A percentile compares a stretch with the other conserved stretches of the same genome.
These are phyloP conservation scores for Cladophialophora immunda DNA, from an alignment of 2,329 filamentous ascomycete species.

Conservation along the genomic window DNA sequence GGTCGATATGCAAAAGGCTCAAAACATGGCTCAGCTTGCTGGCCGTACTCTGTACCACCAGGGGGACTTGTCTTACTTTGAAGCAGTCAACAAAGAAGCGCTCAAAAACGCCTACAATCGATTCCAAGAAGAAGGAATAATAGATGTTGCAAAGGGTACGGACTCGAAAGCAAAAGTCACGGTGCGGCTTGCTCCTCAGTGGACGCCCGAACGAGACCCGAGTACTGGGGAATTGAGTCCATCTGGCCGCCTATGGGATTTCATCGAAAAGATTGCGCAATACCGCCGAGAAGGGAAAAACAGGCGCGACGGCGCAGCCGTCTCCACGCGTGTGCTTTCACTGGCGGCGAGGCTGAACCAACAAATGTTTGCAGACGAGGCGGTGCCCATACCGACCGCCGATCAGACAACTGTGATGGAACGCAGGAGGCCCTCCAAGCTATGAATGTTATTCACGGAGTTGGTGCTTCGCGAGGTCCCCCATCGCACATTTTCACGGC, in stretches of 20 bases:
- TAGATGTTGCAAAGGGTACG: constrained; percentile 74
- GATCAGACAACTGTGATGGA: constrained; percentile 20
- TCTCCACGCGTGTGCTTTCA: constrained; percentile 79
- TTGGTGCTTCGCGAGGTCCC: neutral
- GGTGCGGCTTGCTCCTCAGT: constrained; percentile 75
- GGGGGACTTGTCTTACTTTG: constrained; percentile 95
- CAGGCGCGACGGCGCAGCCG: constrained; percentile 87
- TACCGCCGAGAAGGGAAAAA: constrained; percentile 94
- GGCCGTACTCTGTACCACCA: constrained; percentile 98
- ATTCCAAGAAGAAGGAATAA: constrained; percentile 90
- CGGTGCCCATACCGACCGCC: neutral
- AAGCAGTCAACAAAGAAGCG: constrained; percentile 98
- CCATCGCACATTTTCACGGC: neutral
- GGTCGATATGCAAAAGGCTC: constrained; percentile 79
- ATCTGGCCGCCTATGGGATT: constrained; percentile 85
- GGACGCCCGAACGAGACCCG: constrained; percentile 74
- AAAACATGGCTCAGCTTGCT: constrained; percentile 82
- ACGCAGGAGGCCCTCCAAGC: constrained; percentile 25
- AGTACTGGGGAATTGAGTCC: constrained; percentile 69
- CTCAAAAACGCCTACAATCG: constrained; percentile 90
- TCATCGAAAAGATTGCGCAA: constrained; percentile 85
- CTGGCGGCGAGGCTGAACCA: constrained; percentile 78
- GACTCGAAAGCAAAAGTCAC: constrained; percentile 54
- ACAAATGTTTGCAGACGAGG: constrained; percentile 69
- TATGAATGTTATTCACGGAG: constrained; percentile 6